These are phyloP conservation scores for Gracilaria gracilis DNA, from an alignment of 23 red algal genomes.

Conservation along the genomic window DNA sequence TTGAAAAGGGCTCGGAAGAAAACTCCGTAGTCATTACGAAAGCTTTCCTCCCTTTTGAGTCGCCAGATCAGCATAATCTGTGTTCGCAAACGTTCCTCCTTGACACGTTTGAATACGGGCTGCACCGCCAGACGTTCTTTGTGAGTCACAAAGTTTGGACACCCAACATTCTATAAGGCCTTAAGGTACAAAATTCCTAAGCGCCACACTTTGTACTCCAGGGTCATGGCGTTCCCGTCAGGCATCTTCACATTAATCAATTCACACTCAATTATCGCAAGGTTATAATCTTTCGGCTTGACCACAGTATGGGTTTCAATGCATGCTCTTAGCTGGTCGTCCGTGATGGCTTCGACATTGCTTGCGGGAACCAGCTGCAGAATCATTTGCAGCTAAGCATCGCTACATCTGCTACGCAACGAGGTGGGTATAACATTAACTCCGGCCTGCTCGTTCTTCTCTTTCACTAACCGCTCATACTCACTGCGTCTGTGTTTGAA, in stretches of 20 bases:
- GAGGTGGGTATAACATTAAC: slow-evolving; percentile 4
- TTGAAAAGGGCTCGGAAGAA: background rate
- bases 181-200: background rate
- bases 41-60: background rate
- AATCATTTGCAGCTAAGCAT: slow-evolving; percentile 2
- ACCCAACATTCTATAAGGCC: background rate
- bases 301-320: background rate
- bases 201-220: background rate
- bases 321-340: slow-evolving; percentile 3
- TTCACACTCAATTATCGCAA: background rate
- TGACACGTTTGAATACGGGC: no score
- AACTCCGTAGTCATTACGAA: background rate
- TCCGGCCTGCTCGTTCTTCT: slow-evolving; percentile 10
- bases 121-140: background rate
- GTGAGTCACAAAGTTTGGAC: no score
- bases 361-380: background rate
- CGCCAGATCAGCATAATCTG: background rate
- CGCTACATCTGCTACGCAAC: background rate
- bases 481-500: slow-evolving; percentile 14
- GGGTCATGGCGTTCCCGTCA: background rate
- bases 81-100: background rate
- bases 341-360: slow-evolving; percentile 18
- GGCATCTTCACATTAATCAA: background rate
- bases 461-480: slow-evolving; percentile 10
- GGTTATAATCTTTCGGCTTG: background rate